Percentiles rank a stretch among this genome's conserved stretches.
phyloP scores from a whole-genome alignment of 257 asterid species.

The Handroanthus guayacan region DNA sequence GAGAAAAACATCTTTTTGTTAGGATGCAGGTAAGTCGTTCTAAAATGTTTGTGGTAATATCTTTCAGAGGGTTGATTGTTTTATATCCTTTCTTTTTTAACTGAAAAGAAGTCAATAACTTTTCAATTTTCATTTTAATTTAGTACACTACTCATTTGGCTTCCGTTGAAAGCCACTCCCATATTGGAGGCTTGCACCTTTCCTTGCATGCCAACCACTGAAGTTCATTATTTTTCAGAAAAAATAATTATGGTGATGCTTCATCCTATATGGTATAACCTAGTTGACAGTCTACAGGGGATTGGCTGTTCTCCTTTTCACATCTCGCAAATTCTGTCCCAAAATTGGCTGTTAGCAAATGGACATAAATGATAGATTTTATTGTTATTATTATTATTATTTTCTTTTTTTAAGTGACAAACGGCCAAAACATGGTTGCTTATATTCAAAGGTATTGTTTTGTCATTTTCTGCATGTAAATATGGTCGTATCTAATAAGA shows the following conservation, averaged over 20 bases:
- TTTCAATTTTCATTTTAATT: neutral
- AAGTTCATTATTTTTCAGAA: neutral
- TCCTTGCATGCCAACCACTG: neutral
- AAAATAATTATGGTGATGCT: neutral
- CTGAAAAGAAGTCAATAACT: neutral
- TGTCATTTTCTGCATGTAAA: slow-evolving; percentile 16
- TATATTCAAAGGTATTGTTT: neutral
- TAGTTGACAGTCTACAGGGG: neutral
- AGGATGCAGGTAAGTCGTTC: slow-evolving; percentile 66
- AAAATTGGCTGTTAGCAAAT: neutral
- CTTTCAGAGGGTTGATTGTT: neutral
- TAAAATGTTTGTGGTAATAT: neutral
- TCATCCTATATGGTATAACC: neutral
- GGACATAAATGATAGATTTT: too few species aligned
- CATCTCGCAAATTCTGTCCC: neutral
- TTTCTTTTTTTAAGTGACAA: neutral
- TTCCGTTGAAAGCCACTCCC: neutral
- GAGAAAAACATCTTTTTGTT: slow-evolving; percentile 44
- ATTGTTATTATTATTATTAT: neutral
- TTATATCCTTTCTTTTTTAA: slow-evolving; percentile 2
- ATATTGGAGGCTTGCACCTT: neutral
- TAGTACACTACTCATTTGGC: too few species aligned
- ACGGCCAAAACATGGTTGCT: neutral
- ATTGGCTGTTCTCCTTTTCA: neutral
- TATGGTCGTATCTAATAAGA: slow-evolving; percentile 22